Percentiles rank a stretch among this genome's conserved stretches.
Conservation (phyloP, 306 rosid genomes). For the Vigna unguiculata region DNA sequence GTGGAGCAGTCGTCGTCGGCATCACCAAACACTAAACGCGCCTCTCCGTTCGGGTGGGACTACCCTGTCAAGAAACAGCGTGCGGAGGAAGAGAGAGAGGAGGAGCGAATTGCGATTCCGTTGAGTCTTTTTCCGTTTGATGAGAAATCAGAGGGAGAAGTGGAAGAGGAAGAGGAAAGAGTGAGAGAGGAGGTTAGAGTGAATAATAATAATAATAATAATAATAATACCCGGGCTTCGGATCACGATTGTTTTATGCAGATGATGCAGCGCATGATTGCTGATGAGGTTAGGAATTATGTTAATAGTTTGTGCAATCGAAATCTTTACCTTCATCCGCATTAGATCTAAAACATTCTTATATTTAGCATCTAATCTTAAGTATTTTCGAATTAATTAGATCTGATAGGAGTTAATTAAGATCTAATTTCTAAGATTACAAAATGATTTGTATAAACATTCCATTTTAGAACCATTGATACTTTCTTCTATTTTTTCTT, state of each 20-base stretch:
- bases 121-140: constrained; percentile 59
- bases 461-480: too few relatives aligned
- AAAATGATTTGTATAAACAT: too few relatives aligned
- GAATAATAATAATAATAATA: neutral
- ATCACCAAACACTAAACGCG: constrained; percentile 8
- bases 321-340: too few relatives aligned
- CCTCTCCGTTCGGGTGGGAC: neutral
- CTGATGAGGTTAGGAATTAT: constrained; percentile 74
- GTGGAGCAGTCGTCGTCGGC: constrained; percentile 18
- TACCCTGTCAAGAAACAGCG: constrained; percentile 51
- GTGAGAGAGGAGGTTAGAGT: constrained; percentile 4
- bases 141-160: constrained; percentile 21
- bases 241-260: neutral
- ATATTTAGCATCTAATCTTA: too few relatives aligned
- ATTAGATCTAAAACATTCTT: too few relatives aligned
- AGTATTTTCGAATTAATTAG: too few relatives aligned
- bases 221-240: too few relatives aligned
- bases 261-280: constrained; percentile 68
- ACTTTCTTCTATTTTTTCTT: too few relatives aligned
- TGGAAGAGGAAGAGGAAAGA: constrained; percentile 2
- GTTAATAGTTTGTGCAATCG: constrained; percentile 46
- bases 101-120: constrained; percentile 1
- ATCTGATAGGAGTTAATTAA: too few relatives aligned
- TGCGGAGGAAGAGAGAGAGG: neutral
- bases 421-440: too few relatives aligned